A percentile compares a stretch with the other conserved stretches of the same genome.
Conservation (phyloP, 768 basidiomycete genomes). For the Ramaria sp. region DNA sequence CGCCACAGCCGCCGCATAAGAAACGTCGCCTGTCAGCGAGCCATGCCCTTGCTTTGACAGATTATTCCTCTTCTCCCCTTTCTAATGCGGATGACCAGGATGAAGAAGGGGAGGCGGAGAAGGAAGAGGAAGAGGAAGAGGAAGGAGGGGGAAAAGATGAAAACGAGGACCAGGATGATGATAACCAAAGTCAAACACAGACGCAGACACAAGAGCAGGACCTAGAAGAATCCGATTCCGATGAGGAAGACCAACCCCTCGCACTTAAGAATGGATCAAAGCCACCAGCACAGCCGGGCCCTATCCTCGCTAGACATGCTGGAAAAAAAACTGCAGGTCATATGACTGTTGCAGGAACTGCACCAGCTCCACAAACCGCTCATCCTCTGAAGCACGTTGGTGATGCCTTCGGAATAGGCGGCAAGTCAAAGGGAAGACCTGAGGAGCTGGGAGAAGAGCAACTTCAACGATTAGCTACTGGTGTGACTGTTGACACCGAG, state of each 20-base stretch:
- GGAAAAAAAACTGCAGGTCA: constrained; percentile 49
- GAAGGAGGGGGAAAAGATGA: not conserved
- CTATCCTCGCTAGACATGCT: constrained; percentile 18
- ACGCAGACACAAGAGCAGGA: not conserved
- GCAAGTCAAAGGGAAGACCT: constrained; percentile 43
- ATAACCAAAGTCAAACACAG: not conserved
- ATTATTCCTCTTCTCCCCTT: constrained; percentile 3
- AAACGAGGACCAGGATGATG: not conserved
- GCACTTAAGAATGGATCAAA: constrained; percentile 6
- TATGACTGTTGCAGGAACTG: constrained; percentile 50
- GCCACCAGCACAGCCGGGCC: not conserved
- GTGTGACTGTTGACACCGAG: constrained; percentile 65
- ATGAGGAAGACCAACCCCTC: constrained; percentile 7
- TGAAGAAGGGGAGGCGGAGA: not conserved
- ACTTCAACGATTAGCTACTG: constrained; percentile 65
- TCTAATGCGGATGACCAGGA: constrained; percentile 5
- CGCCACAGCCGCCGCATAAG: constrained; percentile 14
- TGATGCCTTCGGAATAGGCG: constrained; percentile 34
- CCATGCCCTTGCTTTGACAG: not conserved
- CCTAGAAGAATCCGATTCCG: constrained; percentile 5
- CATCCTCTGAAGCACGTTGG: constrained; percentile 17
- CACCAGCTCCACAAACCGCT: constrained; percentile 34
- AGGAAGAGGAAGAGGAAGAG: not conserved
- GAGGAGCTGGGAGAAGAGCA: constrained; percentile 62
- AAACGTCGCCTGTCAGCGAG: constrained; percentile 13